Conservation (phyloP, 352 stramenopile species). For the Phytophthora macrochlamydospora region DNA sequence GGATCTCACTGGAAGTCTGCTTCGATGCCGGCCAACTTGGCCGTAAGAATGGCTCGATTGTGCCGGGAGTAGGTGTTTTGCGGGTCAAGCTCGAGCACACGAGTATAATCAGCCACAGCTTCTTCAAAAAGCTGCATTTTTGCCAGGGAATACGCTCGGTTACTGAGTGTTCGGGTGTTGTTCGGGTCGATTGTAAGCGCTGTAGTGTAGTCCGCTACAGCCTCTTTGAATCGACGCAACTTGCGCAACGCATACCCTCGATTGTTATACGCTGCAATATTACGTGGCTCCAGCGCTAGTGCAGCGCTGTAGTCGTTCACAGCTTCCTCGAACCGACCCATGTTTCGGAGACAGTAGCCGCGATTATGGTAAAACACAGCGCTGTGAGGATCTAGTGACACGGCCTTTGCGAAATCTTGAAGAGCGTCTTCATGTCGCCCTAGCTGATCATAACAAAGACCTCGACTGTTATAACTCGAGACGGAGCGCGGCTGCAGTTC, state of each 20-base stretch:
- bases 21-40: constrained; percentile 63
- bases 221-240: constrained; percentile 62
- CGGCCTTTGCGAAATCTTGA: constrained; percentile 69
- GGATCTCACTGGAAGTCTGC: constrained; percentile 36
- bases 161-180: constrained; percentile 85
- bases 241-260: constrained; percentile 86
- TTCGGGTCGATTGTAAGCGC: constrained; percentile 71
- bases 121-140: constrained; percentile 71
- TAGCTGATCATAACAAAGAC: constrained; percentile 78
- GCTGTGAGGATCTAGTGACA: constrained; percentile 73
- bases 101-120: constrained; percentile 79
- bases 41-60: constrained; percentile 83
- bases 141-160: constrained; percentile 84
- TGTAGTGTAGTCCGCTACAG: constrained; percentile 77
- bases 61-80: constrained; percentile 84
- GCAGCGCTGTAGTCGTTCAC: constrained; percentile 74
- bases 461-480: constrained; percentile 84
- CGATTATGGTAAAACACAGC: constrained; percentile 87
- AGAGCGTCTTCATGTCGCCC: constrained; percentile 66
- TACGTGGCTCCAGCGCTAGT: constrained; percentile 63
- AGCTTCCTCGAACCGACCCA: constrained; percentile 72
- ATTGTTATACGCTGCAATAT: constrained; percentile 86
- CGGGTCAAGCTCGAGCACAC: constrained; percentile 71
- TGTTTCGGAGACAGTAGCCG: constrained; percentile 84
- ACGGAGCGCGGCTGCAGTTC: constrained; percentile 57